These are phyloP conservation scores for Glaciozyma martinii DNA, from an alignment of 768 basidiomycete genomes.

Conservation along the genomic window DNA sequence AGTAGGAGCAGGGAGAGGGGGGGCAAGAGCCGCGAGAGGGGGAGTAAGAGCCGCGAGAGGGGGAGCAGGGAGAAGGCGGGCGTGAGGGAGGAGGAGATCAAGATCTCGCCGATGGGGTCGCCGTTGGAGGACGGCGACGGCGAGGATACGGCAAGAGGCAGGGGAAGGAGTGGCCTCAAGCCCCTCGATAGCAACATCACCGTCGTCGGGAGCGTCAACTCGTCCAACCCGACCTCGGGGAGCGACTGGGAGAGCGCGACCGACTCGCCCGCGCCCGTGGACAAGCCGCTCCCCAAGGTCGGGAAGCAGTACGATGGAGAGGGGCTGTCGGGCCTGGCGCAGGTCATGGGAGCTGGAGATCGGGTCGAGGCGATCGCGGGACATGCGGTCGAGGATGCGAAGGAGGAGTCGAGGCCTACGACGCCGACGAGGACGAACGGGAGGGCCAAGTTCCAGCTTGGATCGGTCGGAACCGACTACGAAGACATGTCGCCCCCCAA, in stretches of 20 bases:
- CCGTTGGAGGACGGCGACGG: neutral
- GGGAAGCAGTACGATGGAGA: neutral
- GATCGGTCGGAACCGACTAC: too few species aligned
- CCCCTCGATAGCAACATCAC: neutral
- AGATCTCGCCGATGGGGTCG: neutral
- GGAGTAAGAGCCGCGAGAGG: neutral
- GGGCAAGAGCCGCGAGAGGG: neutral
- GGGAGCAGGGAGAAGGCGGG: too few species aligned
- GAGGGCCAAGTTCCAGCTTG: neutral
- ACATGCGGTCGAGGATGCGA: neutral
- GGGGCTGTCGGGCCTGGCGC: conserved; percentile 4
- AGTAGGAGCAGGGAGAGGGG: neutral
- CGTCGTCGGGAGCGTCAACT: conserved; percentile 3
- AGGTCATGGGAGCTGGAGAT: conserved; percentile 1
- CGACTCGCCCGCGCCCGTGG: conserved; percentile 20
- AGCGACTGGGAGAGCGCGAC: conserved; percentile 28
- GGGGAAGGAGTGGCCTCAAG: neutral
- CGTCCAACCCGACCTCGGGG: neutral
- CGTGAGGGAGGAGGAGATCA: too few species aligned
- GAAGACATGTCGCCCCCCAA: too few species aligned
- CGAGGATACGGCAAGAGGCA: neutral
- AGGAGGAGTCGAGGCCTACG: neutral
- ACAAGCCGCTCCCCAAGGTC: conserved; percentile 17
- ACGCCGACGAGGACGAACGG: neutral
- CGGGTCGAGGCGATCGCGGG: neutral